Evolutionary conservation across 306 rosid genomes (phyloP), one percentile per base, ranked within the genome.

Genomic region (Lathyrus aphaca): DNA sequence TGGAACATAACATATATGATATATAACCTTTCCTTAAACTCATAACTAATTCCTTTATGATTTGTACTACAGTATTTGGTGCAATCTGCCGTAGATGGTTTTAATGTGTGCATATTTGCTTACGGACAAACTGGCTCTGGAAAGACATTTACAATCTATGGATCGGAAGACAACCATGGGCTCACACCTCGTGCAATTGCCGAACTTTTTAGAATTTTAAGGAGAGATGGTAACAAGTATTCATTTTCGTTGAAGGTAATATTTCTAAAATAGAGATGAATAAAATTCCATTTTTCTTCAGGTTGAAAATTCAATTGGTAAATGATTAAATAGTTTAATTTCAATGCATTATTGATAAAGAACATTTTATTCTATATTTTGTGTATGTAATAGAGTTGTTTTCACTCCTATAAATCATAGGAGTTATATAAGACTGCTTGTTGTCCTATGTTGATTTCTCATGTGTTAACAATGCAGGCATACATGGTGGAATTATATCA

Each of bases 41-140:
- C 67, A 19, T 56, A 17, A 15, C 13, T 63, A 29, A 49, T 55
- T 25, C 21, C 8, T 54, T 16, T n/a, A 27, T 30, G 66, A 40
- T 74, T 72, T 59, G 12, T 63, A 6, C 61, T 87, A 79, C 92
- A 94, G 99, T 94, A 91, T 79, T 76, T 94, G 82, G 97, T 94
- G 66, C 99, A 94, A 66, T 94, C 99, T 48, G 88, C 99, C 1
- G 88, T 91, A 3, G 99, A 94, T 75, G 99, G 97, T 14, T 94
- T 60, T 82, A 94, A 94, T 64, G 97, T 94, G 10, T 94, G 97
- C 88, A 91, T 94, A 80, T 94, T 94, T 86, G 99, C 99, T 5
- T 94, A 94, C 54, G 99, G 99, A 40, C 99, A 94, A 85, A 94
- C 99, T 14, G 99, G 99, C 44, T 94, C 99, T 7, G 99, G 99